A percentile compares a stretch with the other conserved stretches of the same genome.
Evolutionary conservation across 2,329 filamentous ascomycete species (phyloP).

Genomic region (Fusarium poae): DNA sequence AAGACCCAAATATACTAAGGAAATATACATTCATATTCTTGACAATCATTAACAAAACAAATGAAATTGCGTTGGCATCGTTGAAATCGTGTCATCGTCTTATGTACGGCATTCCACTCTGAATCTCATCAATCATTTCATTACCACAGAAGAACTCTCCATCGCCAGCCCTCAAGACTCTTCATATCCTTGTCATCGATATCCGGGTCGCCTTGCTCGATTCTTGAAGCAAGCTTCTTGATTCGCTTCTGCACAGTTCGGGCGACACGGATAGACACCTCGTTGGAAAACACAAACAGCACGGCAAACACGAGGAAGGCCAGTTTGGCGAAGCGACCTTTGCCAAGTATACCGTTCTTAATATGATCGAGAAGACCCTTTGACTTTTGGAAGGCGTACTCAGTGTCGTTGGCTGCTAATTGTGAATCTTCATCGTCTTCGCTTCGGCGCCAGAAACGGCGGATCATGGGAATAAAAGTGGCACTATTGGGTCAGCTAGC

Average conservation of each 20-base stretch:
- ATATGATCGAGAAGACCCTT: slow-evolving; percentile 65
- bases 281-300: slow-evolving; percentile 70
- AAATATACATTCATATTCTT: slow-evolving; percentile 15
- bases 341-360: slow-evolving; percentile 59
- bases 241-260: slow-evolving; percentile 65
- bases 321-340: slow-evolving; percentile 62
- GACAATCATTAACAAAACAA: slow-evolving; percentile 19
- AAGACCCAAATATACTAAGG: not conserved
- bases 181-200: slow-evolving; percentile 64
- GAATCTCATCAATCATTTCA: slow-evolving; percentile 10
- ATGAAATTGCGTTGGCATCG: slow-evolving; percentile 45
- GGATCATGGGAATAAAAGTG: slow-evolving; percentile 65
- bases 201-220: slow-evolving; percentile 62
- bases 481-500: slow-evolving; percentile 54
- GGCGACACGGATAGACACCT: slow-evolving; percentile 68
- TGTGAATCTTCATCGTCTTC: slow-evolving; percentile 55
- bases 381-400: slow-evolving; percentile 68
- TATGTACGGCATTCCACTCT: slow-evolving; percentile 40
- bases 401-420: slow-evolving; percentile 63
- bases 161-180: slow-evolving; percentile 67
- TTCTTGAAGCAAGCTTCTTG: slow-evolving; percentile 60
- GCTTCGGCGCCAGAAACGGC: slow-evolving; percentile 63
- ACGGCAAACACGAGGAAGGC: slow-evolving; percentile 69
- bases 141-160: slow-evolving; percentile 66
- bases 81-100: slow-evolving; percentile 52